phyloP scores from a whole-genome alignment of 495 filamentous ascomycete species.

The Evansstolkia leycettana region DNA sequence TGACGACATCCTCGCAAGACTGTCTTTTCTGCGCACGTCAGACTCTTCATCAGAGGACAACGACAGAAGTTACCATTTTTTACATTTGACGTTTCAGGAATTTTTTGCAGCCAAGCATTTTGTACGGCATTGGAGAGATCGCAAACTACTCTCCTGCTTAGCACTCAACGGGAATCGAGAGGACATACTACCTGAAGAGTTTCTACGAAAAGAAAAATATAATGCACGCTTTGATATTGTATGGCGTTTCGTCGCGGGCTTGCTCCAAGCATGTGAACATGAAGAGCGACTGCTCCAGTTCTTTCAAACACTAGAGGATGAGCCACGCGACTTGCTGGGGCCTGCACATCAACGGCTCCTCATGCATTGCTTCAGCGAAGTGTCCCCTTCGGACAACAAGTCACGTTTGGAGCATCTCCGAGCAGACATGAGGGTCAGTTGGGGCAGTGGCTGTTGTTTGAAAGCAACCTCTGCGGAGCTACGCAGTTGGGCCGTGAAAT shows the following conservation, averaged over 20 bases:
- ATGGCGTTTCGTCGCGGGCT: conserved; percentile 33
- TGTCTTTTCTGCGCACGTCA: conserved; percentile 24
- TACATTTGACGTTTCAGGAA: conserved; percentile 24
- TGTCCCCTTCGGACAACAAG: conserved; percentile 1
- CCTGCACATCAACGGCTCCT: conserved; percentile 24
- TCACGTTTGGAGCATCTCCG: conserved; percentile 6
- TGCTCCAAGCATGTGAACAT: conserved; percentile 12
- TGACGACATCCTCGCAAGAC: conserved; percentile 8
- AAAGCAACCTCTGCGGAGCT: conserved; percentile 12
- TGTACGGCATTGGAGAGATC: conserved; percentile 20
- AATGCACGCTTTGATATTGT: conserved; percentile 25
- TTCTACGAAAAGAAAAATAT: conserved; percentile 27
- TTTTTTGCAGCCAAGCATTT: conserved; percentile 21
- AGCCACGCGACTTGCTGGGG: conserved; percentile 27
- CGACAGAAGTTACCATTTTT: conserved; percentile 25
- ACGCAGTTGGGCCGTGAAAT: conserved; percentile 11
- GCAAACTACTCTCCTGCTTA: conserved; percentile 9
- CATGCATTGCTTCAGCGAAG: conserved; percentile 30
- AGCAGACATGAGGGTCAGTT: too few relatives aligned
- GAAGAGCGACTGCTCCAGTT: conserved; percentile 9
- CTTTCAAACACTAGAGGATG: conserved; percentile 20
- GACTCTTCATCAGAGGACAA: conserved; percentile 6
- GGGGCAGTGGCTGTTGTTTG: conserved; percentile 13
- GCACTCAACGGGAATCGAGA: conserved; percentile 1
- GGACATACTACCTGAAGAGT: conserved; percentile 6